phyloP scores from a whole-genome alignment of 805 yeast genomes.

The Zygotorulaspora sp. region DNA sequence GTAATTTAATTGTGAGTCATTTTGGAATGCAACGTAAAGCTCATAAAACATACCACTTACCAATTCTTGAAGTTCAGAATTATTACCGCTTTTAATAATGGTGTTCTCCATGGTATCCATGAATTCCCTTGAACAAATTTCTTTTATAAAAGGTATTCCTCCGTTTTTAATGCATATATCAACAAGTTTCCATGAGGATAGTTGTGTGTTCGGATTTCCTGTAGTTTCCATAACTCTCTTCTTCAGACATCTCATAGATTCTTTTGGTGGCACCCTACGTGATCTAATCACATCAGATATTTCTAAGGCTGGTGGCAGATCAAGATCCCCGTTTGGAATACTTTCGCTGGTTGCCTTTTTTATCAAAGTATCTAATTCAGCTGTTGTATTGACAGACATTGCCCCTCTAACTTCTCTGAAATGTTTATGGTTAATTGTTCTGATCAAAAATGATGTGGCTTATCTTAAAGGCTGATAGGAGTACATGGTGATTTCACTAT shows the following conservation, averaged over 20 bases:
- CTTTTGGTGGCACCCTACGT: slow-evolving; percentile 70
- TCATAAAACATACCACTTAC: slow-evolving; percentile 64
- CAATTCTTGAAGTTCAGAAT: slow-evolving; percentile 52
- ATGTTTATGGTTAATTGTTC: background rate
- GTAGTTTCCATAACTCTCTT: slow-evolving; percentile 57
- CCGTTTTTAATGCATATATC: slow-evolving; percentile 92
- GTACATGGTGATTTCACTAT: background rate
- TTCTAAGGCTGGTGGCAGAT: slow-evolving; percentile 69
- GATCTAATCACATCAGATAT: slow-evolving; percentile 83
- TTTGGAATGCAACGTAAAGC: slow-evolving; percentile 72
- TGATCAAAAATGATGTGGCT: background rate
- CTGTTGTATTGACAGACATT: slow-evolving; percentile 29
- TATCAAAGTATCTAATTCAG: slow-evolving; percentile 55
- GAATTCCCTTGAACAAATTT: slow-evolving; percentile 78
- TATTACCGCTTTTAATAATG: slow-evolving; percentile 38
- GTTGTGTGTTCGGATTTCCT: slow-evolving; percentile 72
- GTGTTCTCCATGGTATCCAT: slow-evolving; percentile 64
- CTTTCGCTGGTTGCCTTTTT: slow-evolving; percentile 79
- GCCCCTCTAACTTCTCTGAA: background rate
- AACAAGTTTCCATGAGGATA: slow-evolving; percentile 66
- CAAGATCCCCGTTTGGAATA: slow-evolving; percentile 90
- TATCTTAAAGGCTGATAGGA: background rate
- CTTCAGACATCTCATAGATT: slow-evolving; percentile 80
- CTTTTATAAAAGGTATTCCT: slow-evolving; percentile 77
- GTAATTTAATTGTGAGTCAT: slow-evolving; percentile 59